phyloP scores from a whole-genome alignment of 2,329 filamentous ascomycete genomes.

The Nannizziopsis arthrosporioides region DNA sequence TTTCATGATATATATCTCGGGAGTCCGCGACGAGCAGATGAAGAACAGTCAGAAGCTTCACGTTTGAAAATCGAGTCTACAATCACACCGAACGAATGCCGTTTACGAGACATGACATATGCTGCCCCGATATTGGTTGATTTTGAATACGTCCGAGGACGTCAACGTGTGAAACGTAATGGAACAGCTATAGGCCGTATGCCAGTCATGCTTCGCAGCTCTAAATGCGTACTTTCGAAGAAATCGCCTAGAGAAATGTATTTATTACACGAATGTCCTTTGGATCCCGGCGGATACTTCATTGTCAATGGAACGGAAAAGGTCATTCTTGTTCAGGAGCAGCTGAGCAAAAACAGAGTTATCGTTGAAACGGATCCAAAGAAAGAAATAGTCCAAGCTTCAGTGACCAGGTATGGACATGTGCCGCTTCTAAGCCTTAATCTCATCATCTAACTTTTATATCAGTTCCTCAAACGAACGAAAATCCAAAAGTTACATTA shows the following conservation, averaged over 20 bases:
- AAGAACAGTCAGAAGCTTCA: conserved; percentile 52
- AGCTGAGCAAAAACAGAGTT: conserved; percentile 96
- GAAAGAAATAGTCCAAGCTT: conserved; percentile 87
- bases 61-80: conserved; percentile 36
- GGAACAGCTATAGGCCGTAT: conserved; percentile 74
- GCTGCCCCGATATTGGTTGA: conserved; percentile 88
- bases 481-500: conserved; percentile 94
- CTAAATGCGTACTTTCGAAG: conserved; percentile 74
- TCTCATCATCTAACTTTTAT: conserved; percentile 13
- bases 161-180: conserved; percentile 60
- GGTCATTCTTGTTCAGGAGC: conserved; percentile 95
- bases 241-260: conserved; percentile 85
- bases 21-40: conserved; percentile 65
- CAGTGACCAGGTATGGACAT: conserved; percentile 56
- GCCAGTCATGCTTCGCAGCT: conserved; percentile 94
- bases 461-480: conserved; percentile 86
- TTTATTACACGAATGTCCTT: conserved; percentile 81
- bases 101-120: conserved; percentile 95
- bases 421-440: background rate
- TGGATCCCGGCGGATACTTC: conserved; percentile 96
- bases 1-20: conserved; percentile 85
- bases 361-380: conserved; percentile 90
- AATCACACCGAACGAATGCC: conserved; percentile 90
- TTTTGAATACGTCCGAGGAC: conserved; percentile 77
- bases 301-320: conserved; percentile 97